Conservation (phyloP, 352 stramenopile genomes). For the Globisporangium polare region DNA sequence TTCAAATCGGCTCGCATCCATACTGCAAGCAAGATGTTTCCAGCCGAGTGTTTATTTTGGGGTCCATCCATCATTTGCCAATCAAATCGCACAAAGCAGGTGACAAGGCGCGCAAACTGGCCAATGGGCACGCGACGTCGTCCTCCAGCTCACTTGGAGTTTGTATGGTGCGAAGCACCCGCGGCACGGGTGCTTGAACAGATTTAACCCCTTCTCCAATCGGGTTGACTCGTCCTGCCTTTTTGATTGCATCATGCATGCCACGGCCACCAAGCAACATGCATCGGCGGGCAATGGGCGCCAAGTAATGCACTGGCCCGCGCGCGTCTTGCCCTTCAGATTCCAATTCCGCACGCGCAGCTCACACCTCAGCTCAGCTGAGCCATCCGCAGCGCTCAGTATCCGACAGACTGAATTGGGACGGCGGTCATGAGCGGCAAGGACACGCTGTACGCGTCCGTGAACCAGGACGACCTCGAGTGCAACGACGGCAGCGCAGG, state of each 20-base stretch:
- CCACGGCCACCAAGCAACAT: background rate
- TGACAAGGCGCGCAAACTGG: too few species aligned
- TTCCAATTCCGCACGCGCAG: background rate
- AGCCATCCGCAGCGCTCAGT: background rate
- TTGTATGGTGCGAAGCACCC: background rate
- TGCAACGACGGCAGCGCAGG: conserved; percentile 30
- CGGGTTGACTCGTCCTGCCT: background rate
- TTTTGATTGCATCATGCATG: conserved; percentile 2
- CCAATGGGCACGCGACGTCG: too few species aligned
- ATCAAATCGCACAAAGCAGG: too few species aligned
- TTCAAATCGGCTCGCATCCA: too few species aligned
- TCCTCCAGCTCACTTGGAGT: background rate
- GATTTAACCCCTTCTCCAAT: background rate
- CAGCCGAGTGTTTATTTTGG: too few species aligned
- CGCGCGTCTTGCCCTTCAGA: background rate
- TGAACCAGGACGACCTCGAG: conserved; percentile 68
- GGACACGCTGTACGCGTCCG: conserved; percentile 61
- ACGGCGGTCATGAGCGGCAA: conserved; percentile 12
- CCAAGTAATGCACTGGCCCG: too few species aligned
- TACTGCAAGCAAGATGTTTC: too few species aligned
- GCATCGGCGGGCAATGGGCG: too few species aligned
- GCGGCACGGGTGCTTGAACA: too few species aligned
- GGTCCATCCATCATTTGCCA: too few species aligned
- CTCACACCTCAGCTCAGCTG: background rate
- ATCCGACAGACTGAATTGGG: background rate